A percentile compares a stretch with the other conserved stretches of the same genome.
Evolutionary conservation across 768 basidiomycete species (phyloP).

Genomic region (Floccularia luteovirens): DNA sequence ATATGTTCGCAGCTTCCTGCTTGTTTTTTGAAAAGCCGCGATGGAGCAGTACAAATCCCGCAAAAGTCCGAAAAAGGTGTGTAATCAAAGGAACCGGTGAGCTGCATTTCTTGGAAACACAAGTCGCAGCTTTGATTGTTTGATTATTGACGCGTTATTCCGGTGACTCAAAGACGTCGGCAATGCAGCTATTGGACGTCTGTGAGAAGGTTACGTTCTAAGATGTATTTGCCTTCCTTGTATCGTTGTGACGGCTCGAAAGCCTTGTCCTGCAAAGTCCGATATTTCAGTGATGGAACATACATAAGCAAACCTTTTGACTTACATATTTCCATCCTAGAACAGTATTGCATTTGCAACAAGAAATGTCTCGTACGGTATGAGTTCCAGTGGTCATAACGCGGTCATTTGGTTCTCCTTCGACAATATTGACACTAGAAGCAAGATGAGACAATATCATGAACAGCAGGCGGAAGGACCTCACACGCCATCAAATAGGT

Average conservation of each 20-base stretch:
- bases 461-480: conserved; percentile 18
- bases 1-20: too few relatives aligned
- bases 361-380: conserved; percentile 93
- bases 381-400: conserved; percentile 97
- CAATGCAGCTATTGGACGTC: conserved; percentile 60
- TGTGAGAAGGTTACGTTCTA: conserved; percentile 85
- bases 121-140: too few relatives aligned
- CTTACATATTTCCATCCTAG: conserved; percentile 99
- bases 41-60: too few relatives aligned
- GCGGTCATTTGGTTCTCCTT: conserved; percentile 86
- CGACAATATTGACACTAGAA: conserved; percentile 80
- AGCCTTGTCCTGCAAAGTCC: conserved; percentile 69
- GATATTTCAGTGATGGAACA: conserved; percentile 6
- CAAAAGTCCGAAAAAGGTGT: conserved; percentile 18
- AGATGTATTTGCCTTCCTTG: conserved; percentile 98
- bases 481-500: conserved; percentile 91
- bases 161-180: neutral
- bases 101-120: too few relatives aligned
- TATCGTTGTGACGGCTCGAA: conserved; percentile 90
- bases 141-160: conserved; percentile 1
- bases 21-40: too few relatives aligned
- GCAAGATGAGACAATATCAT: conserved; percentile 7
- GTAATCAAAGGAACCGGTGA: too few relatives aligned
- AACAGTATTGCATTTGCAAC: conserved; percentile 77
- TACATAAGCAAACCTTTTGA: conserved; percentile 7